Evolutionary conservation across 2,329 filamentous ascomycete genomes (phyloP).

Genomic region (Paracoccidioides brasiliensis): DNA sequence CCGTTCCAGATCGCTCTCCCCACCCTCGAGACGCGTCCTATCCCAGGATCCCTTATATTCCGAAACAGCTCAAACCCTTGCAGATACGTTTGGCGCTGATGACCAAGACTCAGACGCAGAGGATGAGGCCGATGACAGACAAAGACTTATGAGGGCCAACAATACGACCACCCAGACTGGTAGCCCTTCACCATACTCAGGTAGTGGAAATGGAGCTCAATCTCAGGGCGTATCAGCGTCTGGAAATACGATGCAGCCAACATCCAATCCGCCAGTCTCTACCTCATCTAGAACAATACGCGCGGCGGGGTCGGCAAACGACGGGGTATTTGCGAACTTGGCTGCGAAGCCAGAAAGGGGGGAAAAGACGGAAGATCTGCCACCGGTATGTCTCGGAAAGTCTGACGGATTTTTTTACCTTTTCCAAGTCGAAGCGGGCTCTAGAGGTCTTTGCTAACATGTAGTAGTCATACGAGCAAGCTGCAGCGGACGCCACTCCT

Average conservation of each 20-base stretch:
- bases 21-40: constrained; percentile 36
- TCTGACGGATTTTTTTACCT: neutral
- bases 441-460: constrained; percentile 1
- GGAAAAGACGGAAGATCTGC: constrained; percentile 75
- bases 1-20: constrained; percentile 67
- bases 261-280: constrained; percentile 30
- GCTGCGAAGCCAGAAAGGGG: constrained; percentile 76
- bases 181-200: constrained; percentile 5
- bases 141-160: constrained; percentile 67
- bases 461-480: constrained; percentile 85
- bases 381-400: constrained; percentile 55
- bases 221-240: constrained; percentile 29
- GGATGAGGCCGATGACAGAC: constrained; percentile 65
- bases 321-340: constrained; percentile 93
- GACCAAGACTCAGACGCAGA: constrained; percentile 60
- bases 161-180: neutral
- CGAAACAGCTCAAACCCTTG: constrained; percentile 65
- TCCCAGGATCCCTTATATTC: constrained; percentile 38
- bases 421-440: neutral
- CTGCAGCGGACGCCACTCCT: constrained; percentile 85
- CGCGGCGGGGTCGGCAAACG: constrained; percentile 47
- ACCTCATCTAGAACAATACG: constrained; percentile 19
- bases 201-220: constrained; percentile 12
- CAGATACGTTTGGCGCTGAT: constrained; percentile 81
- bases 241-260: constrained; percentile 41